A percentile compares a stretch with the other conserved stretches of the same genome.
Conservation (phyloP, 2,329 filamentous ascomycete genomes). For the Fusarium staphyleae region DNA sequence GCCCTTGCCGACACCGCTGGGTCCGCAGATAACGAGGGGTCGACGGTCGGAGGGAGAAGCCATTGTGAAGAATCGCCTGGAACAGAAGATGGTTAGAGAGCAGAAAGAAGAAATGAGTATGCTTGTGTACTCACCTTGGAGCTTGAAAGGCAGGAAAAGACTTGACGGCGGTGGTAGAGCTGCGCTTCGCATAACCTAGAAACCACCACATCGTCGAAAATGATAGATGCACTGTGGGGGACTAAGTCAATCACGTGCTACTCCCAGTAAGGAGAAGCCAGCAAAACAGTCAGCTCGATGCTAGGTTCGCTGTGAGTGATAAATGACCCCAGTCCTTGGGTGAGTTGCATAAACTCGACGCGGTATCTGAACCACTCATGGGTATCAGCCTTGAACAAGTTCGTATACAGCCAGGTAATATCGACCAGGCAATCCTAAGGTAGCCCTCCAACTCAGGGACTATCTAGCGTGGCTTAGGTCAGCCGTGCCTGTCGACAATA, state of each 20-base stretch:
- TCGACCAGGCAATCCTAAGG: not conserved
- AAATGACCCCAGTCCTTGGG: not conserved
- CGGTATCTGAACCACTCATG: not conserved
- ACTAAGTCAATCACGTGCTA: conserved; percentile 20
- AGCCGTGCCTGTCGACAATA: not conserved
- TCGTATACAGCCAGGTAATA: not conserved
- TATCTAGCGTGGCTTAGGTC: not conserved
- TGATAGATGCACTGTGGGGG: conserved; percentile 19
- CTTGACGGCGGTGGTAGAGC: conserved; percentile 8
- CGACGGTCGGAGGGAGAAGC: conserved; percentile 56
- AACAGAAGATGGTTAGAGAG: not conserved
- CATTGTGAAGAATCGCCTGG: conserved; percentile 35
- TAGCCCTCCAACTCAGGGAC: not conserved
- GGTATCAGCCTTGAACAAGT: not conserved
- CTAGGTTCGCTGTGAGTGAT: not conserved
- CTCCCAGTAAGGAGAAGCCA: not conserved
- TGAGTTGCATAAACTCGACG: not conserved
- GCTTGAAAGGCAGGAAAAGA: conserved; percentile 14
- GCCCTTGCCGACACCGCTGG: conserved; percentile 81
- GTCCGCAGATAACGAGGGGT: conserved; percentile 80
- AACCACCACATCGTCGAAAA: conserved; percentile 31
- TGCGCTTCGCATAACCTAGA: conserved; percentile 28
- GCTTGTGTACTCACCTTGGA: conserved; percentile 1
- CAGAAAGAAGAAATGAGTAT: not conserved
- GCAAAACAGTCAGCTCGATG: not conserved